Base-by-base conservation (phyloP, 257 asterid species). In the Przewalskia tangutica region DNA sequence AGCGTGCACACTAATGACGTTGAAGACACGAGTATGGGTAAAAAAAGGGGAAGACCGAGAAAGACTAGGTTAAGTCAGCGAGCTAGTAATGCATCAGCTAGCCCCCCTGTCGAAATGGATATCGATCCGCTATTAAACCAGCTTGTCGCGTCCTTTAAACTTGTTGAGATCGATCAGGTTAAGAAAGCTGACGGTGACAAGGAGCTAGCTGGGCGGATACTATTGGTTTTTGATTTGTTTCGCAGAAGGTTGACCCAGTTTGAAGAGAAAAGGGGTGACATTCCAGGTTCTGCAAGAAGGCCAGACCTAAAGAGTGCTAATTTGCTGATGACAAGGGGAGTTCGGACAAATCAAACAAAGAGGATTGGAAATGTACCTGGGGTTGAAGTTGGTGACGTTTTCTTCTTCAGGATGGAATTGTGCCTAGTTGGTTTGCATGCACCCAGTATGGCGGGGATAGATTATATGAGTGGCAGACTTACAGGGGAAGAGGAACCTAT, bases 371-470 rank as follows among this genome's bases (percentile, higher is more conserved):
- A 86, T 65, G 89, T 92, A 7, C 94, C 97, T 8, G 99, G 98
- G 62, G 80, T 95, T 76, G 97, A 89, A 85, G 92, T 94, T 62
- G 99, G 99, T 7, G 98, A 94, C 85, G 91, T 95, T 42, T 95
- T 92, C 88, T 95, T 88, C 87, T 91, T 92, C 81, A 90, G 98
- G 85, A 92, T 94, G 97, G 98, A 95, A 88, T 70, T 95, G 23
- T 95, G 98, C 87, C 71, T 95, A 59, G 89, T 89, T 62, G 98
- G 99, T 10, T 42, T 94, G 83, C 99, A 95, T 84, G 86, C 97
- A 71, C 99, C 93, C 11, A 94, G 91, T 80, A 95, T 95, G 98
- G 97, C 92, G 46, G 99, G 99, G 18, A 94, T 95, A 62, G 99
- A 95, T 86, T 95, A 92, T 78, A 89, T 93, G 93, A 88, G 89